Percentiles rank a stretch among this genome's conserved stretches.
phyloP scores from a whole-genome alignment of 83 land plant species.

The Thuja plicata region DNA sequence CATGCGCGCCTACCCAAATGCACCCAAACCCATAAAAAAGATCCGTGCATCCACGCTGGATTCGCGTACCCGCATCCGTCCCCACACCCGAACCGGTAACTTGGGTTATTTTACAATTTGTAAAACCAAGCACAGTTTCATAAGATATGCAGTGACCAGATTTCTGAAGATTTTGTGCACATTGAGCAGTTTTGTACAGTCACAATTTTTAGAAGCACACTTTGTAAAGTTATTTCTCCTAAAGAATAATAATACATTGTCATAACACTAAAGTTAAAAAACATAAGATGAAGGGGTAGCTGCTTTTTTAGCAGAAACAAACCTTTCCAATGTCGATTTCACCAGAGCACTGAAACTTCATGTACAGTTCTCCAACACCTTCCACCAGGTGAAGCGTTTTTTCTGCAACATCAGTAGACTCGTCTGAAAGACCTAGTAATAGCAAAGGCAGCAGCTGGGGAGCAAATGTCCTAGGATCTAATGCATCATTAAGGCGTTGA shows the following conservation, averaged over 20 bases:
- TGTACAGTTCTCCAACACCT: constrained; percentile 10
- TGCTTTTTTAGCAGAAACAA: not conserved
- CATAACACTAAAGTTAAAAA: not conserved
- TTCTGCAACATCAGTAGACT: constrained; percentile 12
- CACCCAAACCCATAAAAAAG: too few relatives aligned
- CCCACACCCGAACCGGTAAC: too few relatives aligned
- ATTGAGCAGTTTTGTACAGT: not conserved
- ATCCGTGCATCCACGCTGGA: too few relatives aligned
- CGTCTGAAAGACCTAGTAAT: constrained; percentile 18
- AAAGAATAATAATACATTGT: not conserved
- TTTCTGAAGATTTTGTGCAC: not conserved
- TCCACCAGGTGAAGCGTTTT: constrained; percentile 6
- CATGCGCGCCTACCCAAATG: too few relatives aligned
- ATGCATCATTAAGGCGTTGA: not conserved
- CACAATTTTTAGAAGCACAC: not conserved
- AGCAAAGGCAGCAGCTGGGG: constrained; percentile 19
- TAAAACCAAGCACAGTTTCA: not conserved
- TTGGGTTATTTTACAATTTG: not conserved
- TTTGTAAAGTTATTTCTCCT: not conserved
- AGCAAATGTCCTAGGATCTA: not conserved
- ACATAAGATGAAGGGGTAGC: not conserved
- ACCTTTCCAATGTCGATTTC: not conserved
- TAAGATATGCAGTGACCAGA: not conserved
- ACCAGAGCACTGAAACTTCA: not conserved
- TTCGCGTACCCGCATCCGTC: too few relatives aligned